phyloP scores from a whole-genome alignment of 169 alveolate species.

The Plasmodium cynomolgi region DNA sequence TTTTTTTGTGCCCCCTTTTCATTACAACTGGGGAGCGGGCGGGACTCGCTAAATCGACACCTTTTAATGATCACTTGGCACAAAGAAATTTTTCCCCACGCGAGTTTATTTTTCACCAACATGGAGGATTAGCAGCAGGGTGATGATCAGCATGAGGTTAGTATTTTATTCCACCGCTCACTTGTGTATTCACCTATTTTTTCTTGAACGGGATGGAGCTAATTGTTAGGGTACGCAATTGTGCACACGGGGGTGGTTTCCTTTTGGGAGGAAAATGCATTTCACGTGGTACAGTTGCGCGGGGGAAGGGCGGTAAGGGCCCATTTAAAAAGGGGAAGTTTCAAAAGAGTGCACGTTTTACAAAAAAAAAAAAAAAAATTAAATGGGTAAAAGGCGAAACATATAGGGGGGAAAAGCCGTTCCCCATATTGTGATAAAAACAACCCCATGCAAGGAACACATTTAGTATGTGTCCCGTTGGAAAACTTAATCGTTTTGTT shows the following conservation, averaged over 20 bases:
- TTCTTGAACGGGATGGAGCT: not conserved
- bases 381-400: not conserved
- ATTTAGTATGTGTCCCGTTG: not conserved
- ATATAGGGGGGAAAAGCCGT: not conserved
- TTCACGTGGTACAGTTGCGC: not conserved
- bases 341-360: not conserved
- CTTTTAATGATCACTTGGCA: not conserved
- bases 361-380: not conserved
- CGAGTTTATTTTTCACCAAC: not conserved
- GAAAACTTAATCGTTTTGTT: not conserved
- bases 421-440: not conserved
- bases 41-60: not conserved
- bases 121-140: not conserved
- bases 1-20: not conserved
- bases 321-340: not conserved
- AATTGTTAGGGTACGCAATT: not conserved
- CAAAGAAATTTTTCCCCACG: not conserved
- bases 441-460: not conserved
- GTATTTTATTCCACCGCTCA: not conserved
- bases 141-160: not conserved
- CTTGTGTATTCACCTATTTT: not conserved
- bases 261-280: not conserved
- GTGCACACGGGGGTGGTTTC: not conserved
- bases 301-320: not conserved
- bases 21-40: not conserved